Evolutionary conservation across 2,329 filamentous ascomycete genomes (phyloP), one percentile per base, ranked within the genome.

Genomic region (Aspergillus phoenicis): DNA sequence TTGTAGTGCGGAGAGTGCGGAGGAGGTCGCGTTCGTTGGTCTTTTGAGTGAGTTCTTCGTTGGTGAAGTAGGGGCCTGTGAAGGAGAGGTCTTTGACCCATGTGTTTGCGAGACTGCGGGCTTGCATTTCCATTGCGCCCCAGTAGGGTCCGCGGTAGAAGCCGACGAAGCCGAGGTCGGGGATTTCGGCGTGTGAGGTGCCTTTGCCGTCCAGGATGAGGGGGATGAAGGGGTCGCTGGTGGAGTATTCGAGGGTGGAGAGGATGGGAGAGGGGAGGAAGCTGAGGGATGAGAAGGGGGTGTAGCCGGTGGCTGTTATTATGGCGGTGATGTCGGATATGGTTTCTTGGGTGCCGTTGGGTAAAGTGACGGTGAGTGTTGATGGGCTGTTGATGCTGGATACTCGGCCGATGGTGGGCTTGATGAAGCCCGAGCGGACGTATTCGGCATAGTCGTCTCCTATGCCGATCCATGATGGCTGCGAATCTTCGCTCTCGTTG

Each of bases 71-170:
- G 0, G 26, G 33, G 4, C 52, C 41, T 7, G 57, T n/a, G 10
- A 52, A 20, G 2, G 56, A 8, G 8, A 61, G 39, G 3, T 33
- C 15, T n/a, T 15, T 52, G 6, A 70, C 75, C 89, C 90, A 93
- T 10, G 86, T 72, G 11, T 83, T 74, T 0, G 87, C 82, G 5
- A 93, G 78, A 63, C 90, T 83, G 1, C 89, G 84, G 2, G 91
- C 88, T 75, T 96, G 91, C 89, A 93, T 91, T 73, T 95, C 91
- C 83, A 94, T 92, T 0, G 93, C 87, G 1, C 89, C 89, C 91
- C 91, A 96, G 73, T 91, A 95, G 0, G 91, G 91, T 0, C 90
- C 90, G 62, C 91, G 85, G 71, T 96, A 96, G 75, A 93, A 92
- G 0, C 91, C 91, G 1, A 95, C 88, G 68, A 95, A 93, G 0